Percentiles rank a stretch among this genome's conserved stretches.
Conservation (phyloP, 2,329 filamentous ascomycete genomes). For the Sclerotinia spermophila region DNA sequence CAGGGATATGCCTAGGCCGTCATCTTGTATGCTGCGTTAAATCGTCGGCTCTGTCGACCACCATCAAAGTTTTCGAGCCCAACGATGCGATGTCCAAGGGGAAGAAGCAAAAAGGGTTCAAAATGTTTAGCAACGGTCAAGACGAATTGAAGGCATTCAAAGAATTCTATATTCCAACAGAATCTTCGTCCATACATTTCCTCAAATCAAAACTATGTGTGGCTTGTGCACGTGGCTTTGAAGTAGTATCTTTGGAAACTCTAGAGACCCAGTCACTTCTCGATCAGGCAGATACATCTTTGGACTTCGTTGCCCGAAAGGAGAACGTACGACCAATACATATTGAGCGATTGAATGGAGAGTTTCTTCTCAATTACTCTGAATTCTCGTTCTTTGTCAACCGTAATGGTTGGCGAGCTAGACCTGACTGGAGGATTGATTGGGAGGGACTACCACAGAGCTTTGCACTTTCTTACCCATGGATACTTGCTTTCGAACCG, state of each 20-base stretch:
- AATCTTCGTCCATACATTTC: conserved; percentile 98
- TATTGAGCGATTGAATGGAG: conserved; percentile 93
- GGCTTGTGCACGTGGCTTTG: conserved; percentile 90
- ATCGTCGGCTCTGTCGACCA: conserved; percentile 86
- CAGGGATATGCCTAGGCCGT: conserved; percentile 87
- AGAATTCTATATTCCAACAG: conserved; percentile 97
- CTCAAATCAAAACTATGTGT: conserved; percentile 95
- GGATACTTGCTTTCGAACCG: conserved; percentile 94
- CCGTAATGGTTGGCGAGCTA: conserved; percentile 92
- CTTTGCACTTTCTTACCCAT: conserved; percentile 93
- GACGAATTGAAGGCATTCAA: conserved; percentile 96
- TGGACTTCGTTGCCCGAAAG: conserved; percentile 93
- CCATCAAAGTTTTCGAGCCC: conserved; percentile 98
- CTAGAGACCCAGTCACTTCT: conserved; percentile 97
- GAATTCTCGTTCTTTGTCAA: conserved; percentile 99
- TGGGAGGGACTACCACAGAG: conserved; percentile 93
- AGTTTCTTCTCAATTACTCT: conserved; percentile 96
- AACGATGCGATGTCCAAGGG: conserved; percentile 91
- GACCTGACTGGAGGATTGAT: conserved; percentile 94
- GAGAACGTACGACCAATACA: conserved; percentile 94
- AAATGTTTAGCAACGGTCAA: conserved; percentile 91
- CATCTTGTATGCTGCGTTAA: conserved; percentile 97
- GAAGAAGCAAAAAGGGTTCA: conserved; percentile 94
- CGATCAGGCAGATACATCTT: conserved; percentile 94
- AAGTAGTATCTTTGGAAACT: conserved; percentile 93